Evolutionary conservation across 1,284 basidiomycete genomes (phyloP).

Genomic region (Leccinum pachyderme): DNA sequence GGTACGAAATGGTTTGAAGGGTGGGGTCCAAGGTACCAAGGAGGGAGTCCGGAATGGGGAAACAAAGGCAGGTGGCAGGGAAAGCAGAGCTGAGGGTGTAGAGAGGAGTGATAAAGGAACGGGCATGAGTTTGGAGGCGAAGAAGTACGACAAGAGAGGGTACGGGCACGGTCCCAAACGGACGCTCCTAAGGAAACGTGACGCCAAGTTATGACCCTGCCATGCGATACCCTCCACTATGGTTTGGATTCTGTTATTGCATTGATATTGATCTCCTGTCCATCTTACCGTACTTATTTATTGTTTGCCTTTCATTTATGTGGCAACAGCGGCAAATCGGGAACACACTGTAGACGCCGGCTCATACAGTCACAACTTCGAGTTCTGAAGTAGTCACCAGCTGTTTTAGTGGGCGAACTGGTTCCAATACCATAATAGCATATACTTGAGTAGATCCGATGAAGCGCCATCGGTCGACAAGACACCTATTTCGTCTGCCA

Average conservation of each 20-base stretch:
- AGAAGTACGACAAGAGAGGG: conserved; percentile 6
- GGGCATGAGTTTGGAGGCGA: conserved; percentile 8
- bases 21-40: conserved; percentile 2
- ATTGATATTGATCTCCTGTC: neutral
- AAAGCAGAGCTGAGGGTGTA: conserved; percentile 5
- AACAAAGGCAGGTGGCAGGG: neutral
- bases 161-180: conserved; percentile 12
- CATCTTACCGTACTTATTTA: too few relatives aligned
- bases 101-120: conserved; percentile 5
- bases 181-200: conserved; percentile 11
- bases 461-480: neutral
- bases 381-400: too few relatives aligned
- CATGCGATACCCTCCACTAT: conserved; percentile 4
- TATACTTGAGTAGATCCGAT: neutral
- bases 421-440: neutral
- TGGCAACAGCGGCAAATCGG: too few relatives aligned
- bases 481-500: neutral
- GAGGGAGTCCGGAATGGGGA: conserved; percentile 2
- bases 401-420: too few relatives aligned
- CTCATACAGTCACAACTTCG: too few relatives aligned
- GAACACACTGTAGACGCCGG: too few relatives aligned
- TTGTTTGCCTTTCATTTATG: too few relatives aligned
- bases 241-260: too few relatives aligned
- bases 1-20: conserved; percentile 1
- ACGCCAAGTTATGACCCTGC: conserved; percentile 24